Percentiles rank a stretch among this genome's conserved stretches.
phyloP scores from a whole-genome alignment of 2,329 filamentous ascomycete genomes.

The Chrysoporthe puriensis region DNA sequence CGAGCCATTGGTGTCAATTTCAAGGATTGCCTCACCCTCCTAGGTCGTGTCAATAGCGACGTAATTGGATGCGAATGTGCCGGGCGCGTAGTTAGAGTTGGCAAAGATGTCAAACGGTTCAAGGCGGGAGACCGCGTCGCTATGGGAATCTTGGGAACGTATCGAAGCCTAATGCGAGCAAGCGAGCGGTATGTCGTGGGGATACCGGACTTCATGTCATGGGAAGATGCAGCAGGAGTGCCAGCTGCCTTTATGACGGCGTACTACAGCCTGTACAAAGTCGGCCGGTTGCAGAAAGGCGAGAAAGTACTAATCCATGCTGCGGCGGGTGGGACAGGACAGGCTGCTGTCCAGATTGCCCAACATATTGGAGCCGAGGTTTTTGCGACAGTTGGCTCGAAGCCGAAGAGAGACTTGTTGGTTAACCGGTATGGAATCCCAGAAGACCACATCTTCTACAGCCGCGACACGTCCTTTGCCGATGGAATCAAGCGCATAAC shows the following conservation, averaged over 20 bases:
- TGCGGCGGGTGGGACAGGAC: conserved; percentile 46
- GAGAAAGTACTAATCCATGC: conserved; percentile 47
- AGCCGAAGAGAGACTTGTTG: conserved; percentile 41
- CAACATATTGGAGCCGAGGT: conserved; percentile 42
- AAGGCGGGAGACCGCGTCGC: background rate
- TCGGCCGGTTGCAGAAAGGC: conserved; percentile 34
- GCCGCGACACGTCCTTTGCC: background rate
- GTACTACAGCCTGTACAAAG: conserved; percentile 43
- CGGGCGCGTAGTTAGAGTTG: conserved; percentile 35
- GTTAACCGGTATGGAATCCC: conserved; percentile 39
- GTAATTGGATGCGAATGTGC: conserved; percentile 39
- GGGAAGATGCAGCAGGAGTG: conserved; percentile 16
- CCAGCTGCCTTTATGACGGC: conserved; percentile 35
- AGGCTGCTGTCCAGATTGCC: conserved; percentile 48
- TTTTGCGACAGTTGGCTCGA: conserved; percentile 41
- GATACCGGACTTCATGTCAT: conserved; percentile 15
- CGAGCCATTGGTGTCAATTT: conserved; percentile 39
- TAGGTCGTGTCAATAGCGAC: conserved; percentile 38
- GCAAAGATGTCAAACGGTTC: background rate
- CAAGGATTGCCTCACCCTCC: conserved; percentile 41
- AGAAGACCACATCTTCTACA: conserved; percentile 42
- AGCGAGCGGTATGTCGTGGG: background rate
- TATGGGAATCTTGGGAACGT: background rate
- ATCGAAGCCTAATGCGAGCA: background rate
- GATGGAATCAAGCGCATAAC: background rate